Evolutionary conservation across 2,329 filamentous ascomycete species (phyloP), one percentile per base, ranked within the genome.

Genomic region (Trichoderma aggressivum): DNA sequence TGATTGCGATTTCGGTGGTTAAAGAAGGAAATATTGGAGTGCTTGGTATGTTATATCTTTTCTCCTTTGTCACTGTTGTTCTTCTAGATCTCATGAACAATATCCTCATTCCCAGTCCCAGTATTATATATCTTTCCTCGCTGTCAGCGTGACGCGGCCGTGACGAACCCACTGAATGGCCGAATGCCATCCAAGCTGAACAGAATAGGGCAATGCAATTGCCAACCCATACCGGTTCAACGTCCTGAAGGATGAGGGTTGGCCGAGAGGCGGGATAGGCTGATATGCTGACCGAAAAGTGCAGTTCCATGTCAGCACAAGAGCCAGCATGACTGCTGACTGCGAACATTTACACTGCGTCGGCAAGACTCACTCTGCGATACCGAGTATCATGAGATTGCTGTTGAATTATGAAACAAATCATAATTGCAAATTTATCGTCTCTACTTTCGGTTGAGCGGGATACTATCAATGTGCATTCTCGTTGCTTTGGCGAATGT

Each of bases 101-200:
- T n/a, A 69, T 28, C 36, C 0, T 34, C 28, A 53, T 61, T 53
- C 65, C 16, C 55, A 18, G 53, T 7, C 16, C 18, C 65, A 36
- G 53, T 61, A 21, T 69, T 69, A 69, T 69, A 69, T 61, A 60
- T 53, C 43, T 43, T 59, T 59, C 36, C 16, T 53, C 56, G 10
- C 14, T 10, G 65, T 69, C 65, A 69, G 65, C 65, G 65, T 69
- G 65, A 69, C 65, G 65, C 65, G 65, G 65, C 56, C 55, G 14
- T 61, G 65, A 69, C 65, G 8, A 61, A 69, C 34, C 21, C 26
- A 32, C 6, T 47, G 12, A 67, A 67, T 47, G 2, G 55, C 64
- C 64, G 55, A 50, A n/a, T 53, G 16, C 16, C n/a, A 59, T 28
- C 16, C 28, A 34, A 59, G 28, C 26, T 53, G 65, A 36, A 61